Evolutionary conservation across 148 eudicot genomes (phyloP), one percentile per base, ranked within the genome.

Genomic region (Nepenthes gracilis): DNA sequence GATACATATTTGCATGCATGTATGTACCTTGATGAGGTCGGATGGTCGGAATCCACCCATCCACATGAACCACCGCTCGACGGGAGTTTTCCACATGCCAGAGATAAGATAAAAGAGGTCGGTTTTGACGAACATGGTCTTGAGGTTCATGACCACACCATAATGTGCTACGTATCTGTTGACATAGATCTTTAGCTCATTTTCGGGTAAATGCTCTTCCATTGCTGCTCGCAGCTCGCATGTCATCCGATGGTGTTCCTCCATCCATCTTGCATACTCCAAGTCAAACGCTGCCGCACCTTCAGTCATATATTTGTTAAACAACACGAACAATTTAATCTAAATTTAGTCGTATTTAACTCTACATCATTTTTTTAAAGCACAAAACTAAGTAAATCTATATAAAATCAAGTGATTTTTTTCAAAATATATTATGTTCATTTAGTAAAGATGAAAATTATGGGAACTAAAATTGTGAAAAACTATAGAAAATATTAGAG

Each of bases 81-180:
- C 80, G 15, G 83, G 83, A 58, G 83, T 75, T 15, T 70, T 67
- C 83, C 83, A 80, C 83, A 76, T 76, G 70, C 83, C 83, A 2
- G 83, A 80, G 65, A 72, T 57, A 14, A 80, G 70, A 57, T 80
- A 80, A 55, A 80, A 80, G 60, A 80, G 75, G 62, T 80, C 84
- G 37, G 75, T 58, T 48, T 80, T 80, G 6, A 78, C 77, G 37
- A 75, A 73, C 60, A 70, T 74, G 33, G 68, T 72, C 60, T 72
- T 80, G 60, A 76, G 71, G 57, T 74, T 80, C 49, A 70, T 68
- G 54, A 80, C 68, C 51, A 72, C 84, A 13, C 73, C 78, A 70
- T 80, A 80, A 55, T 80, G 84, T 9, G 78, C 71, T 71, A 80
- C 60, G 35, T 66, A 48, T n/a, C 72, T 74, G 66, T 80, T 80